These are phyloP conservation scores for Lachancea cidri DNA, from an alignment of 805 yeast species.

Conservation along the genomic window DNA sequence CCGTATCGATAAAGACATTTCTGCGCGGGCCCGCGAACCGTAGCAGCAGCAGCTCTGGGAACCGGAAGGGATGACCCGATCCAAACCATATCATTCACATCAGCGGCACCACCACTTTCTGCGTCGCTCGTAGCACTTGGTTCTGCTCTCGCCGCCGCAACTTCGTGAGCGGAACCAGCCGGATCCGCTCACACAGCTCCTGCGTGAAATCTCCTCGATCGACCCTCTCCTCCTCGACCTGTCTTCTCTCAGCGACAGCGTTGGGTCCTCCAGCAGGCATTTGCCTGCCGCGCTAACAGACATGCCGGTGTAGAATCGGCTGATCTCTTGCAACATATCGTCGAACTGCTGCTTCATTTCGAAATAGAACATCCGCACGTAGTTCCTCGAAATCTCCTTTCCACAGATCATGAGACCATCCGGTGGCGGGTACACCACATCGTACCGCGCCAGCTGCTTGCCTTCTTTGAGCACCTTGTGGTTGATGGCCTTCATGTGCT, in stretches of 20 bases:
- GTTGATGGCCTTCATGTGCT: background rate
- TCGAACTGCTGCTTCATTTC: slow-evolving; percentile 1
- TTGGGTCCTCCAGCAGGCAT: background rate
- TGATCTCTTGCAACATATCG: background rate
- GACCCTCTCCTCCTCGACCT: no score
- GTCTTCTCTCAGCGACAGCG: no score
- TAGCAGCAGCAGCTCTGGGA: slow-evolving; percentile 4
- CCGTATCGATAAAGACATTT: slow-evolving; percentile 4
- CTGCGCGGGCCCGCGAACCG: slow-evolving; percentile 7
- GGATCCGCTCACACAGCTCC: no score
- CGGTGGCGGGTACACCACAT: background rate
- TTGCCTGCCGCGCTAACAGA: background rate
- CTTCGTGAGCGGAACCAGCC: no score
- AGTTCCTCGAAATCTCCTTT: slow-evolving; percentile 6
- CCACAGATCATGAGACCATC: slow-evolving; percentile 5
- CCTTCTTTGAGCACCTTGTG: background rate
- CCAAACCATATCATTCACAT: slow-evolving; percentile 10
- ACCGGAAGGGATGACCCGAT: slow-evolving; percentile 6
- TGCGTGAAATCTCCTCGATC: no score
- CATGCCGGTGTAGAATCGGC: slow-evolving; percentile 1
- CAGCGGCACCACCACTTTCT: slow-evolving; percentile 2
- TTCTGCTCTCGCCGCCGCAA: no score
- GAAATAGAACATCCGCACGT: slow-evolving; percentile 6
- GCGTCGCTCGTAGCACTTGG: slow-evolving; percentile 4
- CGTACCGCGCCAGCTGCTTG: no score